These are phyloP conservation scores for Letharia lupina DNA, from an alignment of 495 filamentous ascomycete species.

Conservation along the genomic window DNA sequence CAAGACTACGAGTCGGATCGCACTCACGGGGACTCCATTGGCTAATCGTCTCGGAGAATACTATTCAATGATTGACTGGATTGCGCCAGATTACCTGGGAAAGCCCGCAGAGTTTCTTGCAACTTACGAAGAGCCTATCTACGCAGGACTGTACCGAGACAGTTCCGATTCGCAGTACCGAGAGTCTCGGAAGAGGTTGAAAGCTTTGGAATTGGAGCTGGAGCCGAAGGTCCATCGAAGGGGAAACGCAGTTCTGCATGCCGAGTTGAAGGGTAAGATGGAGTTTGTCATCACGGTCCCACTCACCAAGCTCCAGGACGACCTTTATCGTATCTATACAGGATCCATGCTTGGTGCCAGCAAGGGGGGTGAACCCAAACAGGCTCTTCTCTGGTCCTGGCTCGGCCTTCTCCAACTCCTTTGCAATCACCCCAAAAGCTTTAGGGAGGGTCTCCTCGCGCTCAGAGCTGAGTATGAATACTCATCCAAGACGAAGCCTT, in stretches of 20 bases:
- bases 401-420: slow-evolving; percentile 51
- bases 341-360: slow-evolving; percentile 27
- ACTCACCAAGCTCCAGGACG: slow-evolving; percentile 55
- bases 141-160: slow-evolving; percentile 57
- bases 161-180: slow-evolving; percentile 47
- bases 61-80: slow-evolving; percentile 81
- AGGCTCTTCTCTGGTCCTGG: slow-evolving; percentile 41
- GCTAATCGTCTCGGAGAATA: slow-evolving; percentile 79
- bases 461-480: background rate
- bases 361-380: slow-evolving; percentile 21
- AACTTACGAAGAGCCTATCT: slow-evolving; percentile 65
- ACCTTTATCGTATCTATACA: slow-evolving; percentile 56
- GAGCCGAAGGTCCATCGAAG: slow-evolving; percentile 71
- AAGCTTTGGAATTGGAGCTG: slow-evolving; percentile 61
- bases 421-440: slow-evolving; percentile 66
- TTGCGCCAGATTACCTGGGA: slow-evolving; percentile 70
- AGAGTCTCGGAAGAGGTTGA: slow-evolving; percentile 53
- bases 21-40: slow-evolving; percentile 79
- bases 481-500: background rate
- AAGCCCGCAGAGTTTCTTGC: slow-evolving; percentile 53
- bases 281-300: slow-evolving; percentile 75
- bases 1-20: slow-evolving; percentile 64
- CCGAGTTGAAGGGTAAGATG: slow-evolving; percentile 59
- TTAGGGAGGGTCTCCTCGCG: slow-evolving; percentile 45
- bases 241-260: slow-evolving; percentile 56